Evolutionary conservation across 768 basidiomycete genomes (phyloP).

Genomic region (Chiua virens): DNA sequence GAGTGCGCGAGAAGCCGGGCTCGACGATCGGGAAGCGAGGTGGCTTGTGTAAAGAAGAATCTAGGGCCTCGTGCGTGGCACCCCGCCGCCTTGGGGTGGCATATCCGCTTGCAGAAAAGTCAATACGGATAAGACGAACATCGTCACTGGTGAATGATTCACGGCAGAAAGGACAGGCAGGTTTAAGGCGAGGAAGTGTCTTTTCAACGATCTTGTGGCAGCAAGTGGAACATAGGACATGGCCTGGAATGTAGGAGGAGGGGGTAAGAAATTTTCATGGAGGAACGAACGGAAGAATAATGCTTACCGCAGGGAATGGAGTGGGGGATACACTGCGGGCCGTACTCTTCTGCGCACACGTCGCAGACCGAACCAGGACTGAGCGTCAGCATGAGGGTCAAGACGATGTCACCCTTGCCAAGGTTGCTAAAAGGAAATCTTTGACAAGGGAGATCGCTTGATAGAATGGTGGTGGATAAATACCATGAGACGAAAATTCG

Average conservation of each 20-base stretch:
- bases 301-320: conserved; percentile 80
- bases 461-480: conserved; percentile 48
- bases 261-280: conserved; percentile 25
- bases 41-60: conserved; percentile 41
- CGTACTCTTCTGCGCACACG: conserved; percentile 87
- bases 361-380: conserved; percentile 82
- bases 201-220: conserved; percentile 82
- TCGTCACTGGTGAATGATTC: conserved; percentile 66
- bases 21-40: conserved; percentile 49
- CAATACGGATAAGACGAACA: conserved; percentile 77
- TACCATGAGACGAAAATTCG: conserved; percentile 42
- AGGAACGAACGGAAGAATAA: conserved; percentile 14
- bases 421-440: conserved; percentile 39
- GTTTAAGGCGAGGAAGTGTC: conserved; percentile 65
- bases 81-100: conserved; percentile 62
- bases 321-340: conserved; percentile 70
- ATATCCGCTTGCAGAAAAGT: conserved; percentile 69
- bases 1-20: conserved; percentile 39
- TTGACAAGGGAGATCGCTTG: conserved; percentile 46
- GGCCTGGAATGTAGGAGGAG: conserved; percentile 46
- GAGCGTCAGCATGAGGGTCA: conserved; percentile 73
- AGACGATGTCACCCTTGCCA: conserved; percentile 40
- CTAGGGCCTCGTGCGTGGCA: conserved; percentile 46
- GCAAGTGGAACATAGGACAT: conserved; percentile 76
- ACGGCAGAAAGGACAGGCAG: conserved; percentile 84